Evolutionary conservation across 83 land plant species (phyloP).

Genomic region (Picea abies): DNA sequence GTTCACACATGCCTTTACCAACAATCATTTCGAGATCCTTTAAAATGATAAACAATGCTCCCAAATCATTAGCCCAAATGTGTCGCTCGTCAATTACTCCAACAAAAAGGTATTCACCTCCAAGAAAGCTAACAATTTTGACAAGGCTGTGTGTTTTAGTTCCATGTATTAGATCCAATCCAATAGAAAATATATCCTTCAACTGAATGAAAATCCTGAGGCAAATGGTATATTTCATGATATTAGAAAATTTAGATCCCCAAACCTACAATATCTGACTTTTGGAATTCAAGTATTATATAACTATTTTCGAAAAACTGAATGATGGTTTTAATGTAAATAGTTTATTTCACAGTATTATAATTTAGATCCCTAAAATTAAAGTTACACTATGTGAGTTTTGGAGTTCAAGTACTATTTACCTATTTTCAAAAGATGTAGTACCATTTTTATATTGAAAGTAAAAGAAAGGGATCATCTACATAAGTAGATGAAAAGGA

Average conservation of each 20-base stretch:
- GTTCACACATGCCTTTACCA: slow-evolving; percentile 31
- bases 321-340: slow-evolving; percentile 37
- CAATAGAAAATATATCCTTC: slow-evolving; percentile 57
- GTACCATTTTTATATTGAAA: not conserved
- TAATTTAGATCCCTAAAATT: not conserved
- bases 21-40: slow-evolving; percentile 17
- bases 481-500: not conserved
- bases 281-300: not conserved
- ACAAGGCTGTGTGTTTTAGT: slow-evolving; percentile 56
- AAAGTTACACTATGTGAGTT: not conserved
- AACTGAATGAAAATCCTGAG: slow-evolving; percentile 49
- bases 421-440: not conserved
- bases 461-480: too few relatives aligned
- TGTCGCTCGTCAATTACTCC: slow-evolving; percentile 79
- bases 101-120: slow-evolving; percentile 63
- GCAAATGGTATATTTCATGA: not conserved
- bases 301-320: slow-evolving; percentile 11
- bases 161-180: slow-evolving; percentile 75
- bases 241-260: not conserved
- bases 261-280: not conserved
- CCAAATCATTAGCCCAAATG: slow-evolving; percentile 76
- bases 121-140: slow-evolving; percentile 44
- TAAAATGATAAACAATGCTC: slow-evolving; percentile 37
- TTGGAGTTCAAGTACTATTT: not conserved
- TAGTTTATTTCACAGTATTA: not conserved